Evolutionary conservation across 73 alveolate genomes (phyloP).

Genomic region (Tetrahymena malaccensis): DNA sequence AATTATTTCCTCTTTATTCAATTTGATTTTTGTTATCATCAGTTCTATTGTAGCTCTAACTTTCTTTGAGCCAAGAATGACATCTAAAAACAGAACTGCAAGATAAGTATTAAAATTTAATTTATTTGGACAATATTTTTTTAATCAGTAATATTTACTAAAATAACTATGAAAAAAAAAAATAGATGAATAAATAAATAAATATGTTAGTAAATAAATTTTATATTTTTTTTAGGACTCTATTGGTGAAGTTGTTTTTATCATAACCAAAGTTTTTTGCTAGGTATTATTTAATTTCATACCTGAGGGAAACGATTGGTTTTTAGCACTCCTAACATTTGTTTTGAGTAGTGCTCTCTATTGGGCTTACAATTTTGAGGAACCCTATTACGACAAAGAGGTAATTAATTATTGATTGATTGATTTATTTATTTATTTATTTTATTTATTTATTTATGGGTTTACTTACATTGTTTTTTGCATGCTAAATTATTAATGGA

Average conservation of each 20-base stretch:
- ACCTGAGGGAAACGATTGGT: slow-evolving; percentile 5
- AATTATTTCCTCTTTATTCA: neutral
- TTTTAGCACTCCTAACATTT: slow-evolving; percentile 7
- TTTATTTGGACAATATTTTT: neutral
- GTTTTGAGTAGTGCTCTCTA: neutral
- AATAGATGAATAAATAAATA: no score
- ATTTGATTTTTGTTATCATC: slow-evolving; percentile 1
- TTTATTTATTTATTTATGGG: no score
- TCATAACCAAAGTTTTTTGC: slow-evolving; percentile 16
- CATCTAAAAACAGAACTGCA: slow-evolving; percentile 25
- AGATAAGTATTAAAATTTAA: slow-evolving; percentile 1
- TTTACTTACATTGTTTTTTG: no score
- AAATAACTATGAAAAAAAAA: neutral
- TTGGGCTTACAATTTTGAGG: slow-evolving; percentile 19
- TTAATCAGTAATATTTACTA: neutral
- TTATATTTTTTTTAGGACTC: no score
- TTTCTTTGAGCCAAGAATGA: slow-evolving; percentile 36
- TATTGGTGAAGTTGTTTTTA: slow-evolving; percentile 18
- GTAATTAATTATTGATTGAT: neutral
- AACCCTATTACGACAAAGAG: slow-evolving; percentile 23
- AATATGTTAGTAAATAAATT: no score
- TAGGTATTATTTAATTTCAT: slow-evolving; percentile 22
- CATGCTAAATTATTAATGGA: no score
- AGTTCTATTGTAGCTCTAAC: slow-evolving; percentile 33
- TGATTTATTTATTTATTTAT: neutral